Base-by-base conservation (phyloP, 2,329 filamentous ascomycete species). In the Clarireedia hainanense region DNA sequence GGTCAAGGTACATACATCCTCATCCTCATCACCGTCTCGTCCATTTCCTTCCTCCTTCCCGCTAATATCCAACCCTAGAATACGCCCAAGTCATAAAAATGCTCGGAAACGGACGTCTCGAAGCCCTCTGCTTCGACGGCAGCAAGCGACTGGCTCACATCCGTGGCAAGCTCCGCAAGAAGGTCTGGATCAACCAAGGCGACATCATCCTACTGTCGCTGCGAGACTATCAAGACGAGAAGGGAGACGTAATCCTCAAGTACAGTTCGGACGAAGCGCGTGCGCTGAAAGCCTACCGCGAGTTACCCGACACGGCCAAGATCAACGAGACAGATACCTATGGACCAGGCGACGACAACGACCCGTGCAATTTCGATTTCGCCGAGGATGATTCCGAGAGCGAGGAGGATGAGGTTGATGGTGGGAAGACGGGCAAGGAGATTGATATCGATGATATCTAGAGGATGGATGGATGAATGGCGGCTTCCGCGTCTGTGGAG, bases 251-350 rank as follows among this genome's bases (percentile, higher is more conserved):
- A 50, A 92, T 94, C 71, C 84, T 95, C 72, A 97, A 96, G 80
- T 96, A 96, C 83, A 89, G 84, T 57, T 86, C 90, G 76, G 94
- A 99, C 71, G 94, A 97, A 79, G 94, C 94, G 68, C 86, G 94
- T 70, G 88, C 85, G 65, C 83, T 99, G 69, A 97, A 97, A 79
- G 89, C 91, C 60, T 97, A 97, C 75, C 94, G 94, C 73, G 94
- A 99, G 76, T 80, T 99, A 59, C 94, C 94, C 65, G 94, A 97
- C 77, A 88, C 84, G 69, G 94, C 94, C 73, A 97, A 97, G 87
- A 99, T 99, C 84, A 99, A 99, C 84, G 94, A 99, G 83, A 96
- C 91, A 63, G 94, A 97, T 75, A 95, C 90, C 48, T 95, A 87
- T 70, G 84, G 89, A 69, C 89, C 91, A 74, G 89, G 91, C 73